Conservation (phyloP, 495 filamentous ascomycete genomes). For the Trichoderma gamsii region DNA sequence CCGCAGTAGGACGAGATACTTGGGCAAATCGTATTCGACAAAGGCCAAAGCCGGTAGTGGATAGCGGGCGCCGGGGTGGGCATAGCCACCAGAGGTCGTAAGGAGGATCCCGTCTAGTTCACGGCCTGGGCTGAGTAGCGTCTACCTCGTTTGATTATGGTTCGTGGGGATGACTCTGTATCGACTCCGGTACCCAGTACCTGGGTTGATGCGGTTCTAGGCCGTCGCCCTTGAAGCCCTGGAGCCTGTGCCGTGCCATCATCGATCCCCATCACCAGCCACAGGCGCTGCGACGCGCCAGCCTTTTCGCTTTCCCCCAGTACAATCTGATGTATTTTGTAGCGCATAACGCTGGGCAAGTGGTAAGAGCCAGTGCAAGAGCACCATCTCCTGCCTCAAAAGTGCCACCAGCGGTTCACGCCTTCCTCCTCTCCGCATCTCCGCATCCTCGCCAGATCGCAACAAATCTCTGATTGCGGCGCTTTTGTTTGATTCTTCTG, state of each 20-base stretch:
- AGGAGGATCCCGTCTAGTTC: too few relatives aligned
- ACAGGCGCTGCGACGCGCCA: constrained; percentile 5
- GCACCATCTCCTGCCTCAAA: not conserved
- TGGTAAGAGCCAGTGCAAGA: not conserved
- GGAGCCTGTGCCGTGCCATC: too few relatives aligned
- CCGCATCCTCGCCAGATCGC: not conserved
- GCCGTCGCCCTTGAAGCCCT: not conserved
- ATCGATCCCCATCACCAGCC: not conserved
- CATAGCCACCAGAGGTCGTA: too few relatives aligned
- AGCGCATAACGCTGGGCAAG: too few relatives aligned
- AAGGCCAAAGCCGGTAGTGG: too few relatives aligned
- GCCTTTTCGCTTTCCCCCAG: not conserved
- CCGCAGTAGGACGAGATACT: not conserved
- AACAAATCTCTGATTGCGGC: not conserved
- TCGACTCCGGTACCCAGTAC: too few relatives aligned
- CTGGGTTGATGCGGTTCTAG: not conserved
- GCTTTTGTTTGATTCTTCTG: not conserved
- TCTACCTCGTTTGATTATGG: too few relatives aligned
- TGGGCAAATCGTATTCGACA: too few relatives aligned
- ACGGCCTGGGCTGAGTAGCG: too few relatives aligned
- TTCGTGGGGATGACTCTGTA: too few relatives aligned
- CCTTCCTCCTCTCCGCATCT: not conserved
- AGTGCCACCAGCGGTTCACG: not conserved
- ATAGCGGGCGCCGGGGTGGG: too few relatives aligned
- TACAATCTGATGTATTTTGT: too few relatives aligned